phyloP scores from a whole-genome alignment of 2,329 filamentous ascomycete genomes.

The Rutstroemia sp. region DNA sequence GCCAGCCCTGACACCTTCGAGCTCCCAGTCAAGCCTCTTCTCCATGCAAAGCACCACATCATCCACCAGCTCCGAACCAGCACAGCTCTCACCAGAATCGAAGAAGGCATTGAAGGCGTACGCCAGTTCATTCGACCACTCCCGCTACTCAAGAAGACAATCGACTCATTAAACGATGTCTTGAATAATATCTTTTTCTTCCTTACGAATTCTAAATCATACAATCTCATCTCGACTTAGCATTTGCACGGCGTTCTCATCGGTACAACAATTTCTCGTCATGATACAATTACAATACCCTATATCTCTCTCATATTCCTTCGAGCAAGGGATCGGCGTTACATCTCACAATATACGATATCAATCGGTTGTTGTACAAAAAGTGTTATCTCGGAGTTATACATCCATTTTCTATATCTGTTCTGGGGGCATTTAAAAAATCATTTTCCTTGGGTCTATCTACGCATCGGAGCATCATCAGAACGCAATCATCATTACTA shows the following conservation, averaged over 20 bases:
- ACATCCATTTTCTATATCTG: conserved; percentile 3
- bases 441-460: conserved; percentile 2
- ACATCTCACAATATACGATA: conserved; percentile 15
- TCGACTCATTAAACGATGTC: conserved; percentile 23
- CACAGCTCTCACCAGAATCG: conserved; percentile 65
- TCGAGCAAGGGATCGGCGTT: conserved; percentile 23
- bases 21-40: conserved; percentile 76
- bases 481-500: conserved; percentile 1
- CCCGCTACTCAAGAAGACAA: conserved; percentile 28
- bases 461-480: conserved; percentile 9
- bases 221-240: conserved; percentile 12
- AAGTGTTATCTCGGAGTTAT: conserved; percentile 19
- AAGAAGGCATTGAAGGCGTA: conserved; percentile 77
- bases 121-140: conserved; percentile 79
- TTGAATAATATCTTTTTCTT: background rate
- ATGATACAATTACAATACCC: conserved; percentile 23
- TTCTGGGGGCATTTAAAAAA: conserved; percentile 1
- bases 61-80: conserved; percentile 43
- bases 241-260: conserved; percentile 21
- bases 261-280: conserved; percentile 11
- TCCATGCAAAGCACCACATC: conserved; percentile 61
- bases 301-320: conserved; percentile 21
- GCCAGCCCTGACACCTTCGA: conserved; percentile 58
- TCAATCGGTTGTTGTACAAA: conserved; percentile 25
- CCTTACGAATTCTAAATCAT: conserved; percentile 8